Base-by-base conservation (phyloP, 371 early-diverging fungal genomes). In the Blastocladiella emersonii region DNA sequence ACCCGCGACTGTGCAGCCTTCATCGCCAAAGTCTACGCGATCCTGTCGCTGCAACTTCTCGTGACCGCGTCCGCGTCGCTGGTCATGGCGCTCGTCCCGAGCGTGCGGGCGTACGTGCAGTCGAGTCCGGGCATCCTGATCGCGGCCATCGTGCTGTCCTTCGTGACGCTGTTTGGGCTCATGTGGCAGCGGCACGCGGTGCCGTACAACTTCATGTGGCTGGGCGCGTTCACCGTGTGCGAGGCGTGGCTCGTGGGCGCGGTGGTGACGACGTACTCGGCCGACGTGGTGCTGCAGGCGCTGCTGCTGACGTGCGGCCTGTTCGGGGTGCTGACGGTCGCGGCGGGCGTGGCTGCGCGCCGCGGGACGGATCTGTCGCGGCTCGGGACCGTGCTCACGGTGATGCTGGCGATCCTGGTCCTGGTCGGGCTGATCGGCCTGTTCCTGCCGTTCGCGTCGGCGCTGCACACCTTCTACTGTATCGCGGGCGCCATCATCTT, bases 1-100 rank as follows among this genome's bases (percentile, higher is more conserved):
- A 44, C 45, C 3, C 8, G 4, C 5, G 19, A 27, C 10, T 37
- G 30, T 59, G 64, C 71, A 76, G 85, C 78, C 55, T 90, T 90
- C 72, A 74, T 89, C 30, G 75, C 88, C 69, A 90, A 90, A 69
- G 89, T 90, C 4, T 89, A 88, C 66, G 78, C 83, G 8, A 88
- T 90, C 49, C 73, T 90, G n/a, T 74, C 83, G 0, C 70, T 67
- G 6, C 88, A 89, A 70, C 61, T 90, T 17, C 67, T 81, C 1
- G 71, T 76, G n/a, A 87, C 89, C 7, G 69, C 76, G 13, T 68
- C 71, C 4, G 67, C 85, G 37, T 78, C 82, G 8, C 75, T 76
- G 15, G 61, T 83, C 23, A 79, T 85, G 69, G 78, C 86, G 71
- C 78, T 80, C 61, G 78, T 78, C 56, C 66, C 63, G n/a, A 64